These are phyloP conservation scores for Mycena leptocephala DNA, from an alignment of 768 basidiomycete species.

Conservation along the genomic window DNA sequence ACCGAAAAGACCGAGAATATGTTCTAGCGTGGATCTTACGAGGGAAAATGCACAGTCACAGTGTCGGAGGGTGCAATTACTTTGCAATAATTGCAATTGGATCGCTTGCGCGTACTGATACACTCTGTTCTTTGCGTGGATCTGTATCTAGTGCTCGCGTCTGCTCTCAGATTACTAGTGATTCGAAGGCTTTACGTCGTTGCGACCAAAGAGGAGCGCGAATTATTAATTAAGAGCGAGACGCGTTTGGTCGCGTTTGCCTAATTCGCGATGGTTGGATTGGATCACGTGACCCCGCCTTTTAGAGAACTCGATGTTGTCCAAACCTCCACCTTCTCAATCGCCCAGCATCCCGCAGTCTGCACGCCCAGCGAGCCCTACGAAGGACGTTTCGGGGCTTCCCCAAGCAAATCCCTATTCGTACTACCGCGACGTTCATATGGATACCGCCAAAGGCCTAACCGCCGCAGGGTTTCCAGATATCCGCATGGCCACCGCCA, in stretches of 20 bases:
- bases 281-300: not conserved
- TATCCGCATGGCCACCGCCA: slow-evolving; percentile 66
- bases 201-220: no score
- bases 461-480: slow-evolving; percentile 77
- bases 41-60: no score
- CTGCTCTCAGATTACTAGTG: no score
- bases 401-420: slow-evolving; percentile 40
- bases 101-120: no score
- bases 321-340: slow-evolving; percentile 29
- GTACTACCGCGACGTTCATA: slow-evolving; percentile 74
- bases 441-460: slow-evolving; percentile 72
- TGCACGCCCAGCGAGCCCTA: slow-evolving; percentile 20
- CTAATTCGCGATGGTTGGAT: not conserved
- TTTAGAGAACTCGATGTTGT: no score
- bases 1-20: not conserved
- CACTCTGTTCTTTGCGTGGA: no score
- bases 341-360: slow-evolving; percentile 33
- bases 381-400: slow-evolving; percentile 49
- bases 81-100: no score
- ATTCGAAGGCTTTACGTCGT: no score
- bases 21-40: no score
- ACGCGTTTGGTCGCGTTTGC: not conserved
- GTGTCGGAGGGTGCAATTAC: no score
- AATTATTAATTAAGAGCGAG: no score
- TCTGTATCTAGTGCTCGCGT: no score